Base-by-base conservation (phyloP, 2,329 filamentous ascomycete species). In the Phialophora verrucosa region DNA sequence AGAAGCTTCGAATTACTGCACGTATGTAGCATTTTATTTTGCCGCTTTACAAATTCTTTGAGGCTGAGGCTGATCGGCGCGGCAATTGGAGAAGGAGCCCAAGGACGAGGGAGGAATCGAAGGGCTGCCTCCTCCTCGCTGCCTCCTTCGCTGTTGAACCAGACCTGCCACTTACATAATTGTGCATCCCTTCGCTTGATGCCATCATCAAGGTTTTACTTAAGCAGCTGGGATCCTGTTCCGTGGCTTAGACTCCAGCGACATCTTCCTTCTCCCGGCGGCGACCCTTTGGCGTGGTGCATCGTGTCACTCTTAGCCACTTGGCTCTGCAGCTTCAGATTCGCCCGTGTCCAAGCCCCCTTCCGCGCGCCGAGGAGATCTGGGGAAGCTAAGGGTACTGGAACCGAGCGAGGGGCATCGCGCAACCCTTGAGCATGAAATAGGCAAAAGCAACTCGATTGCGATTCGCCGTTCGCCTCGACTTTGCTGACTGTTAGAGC, bases 81-180 rank as follows among this genome's bases (percentile, higher is more conserved):
- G 29, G 53, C 14, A 35, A 10, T 29, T 38, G 38, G 25, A 27
- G 31, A 31, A 6, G 4, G 47, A 25, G 47, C 47, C 6, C 20
- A 50, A 27, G 25, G 17, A 23, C 25, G 47, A 25, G 11, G 25
- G 25, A 29, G 38, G 14, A 44, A n/a, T 31, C 1, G 29, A 31
- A 11, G 32, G 32, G 8, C 32, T 35, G 32, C 32, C 32, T 11
- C 10, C 29, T 29, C 31, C 32, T 44, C 38, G 38, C 17, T 44
- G 38, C 7, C 38, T 2, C 17, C 38, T n/a, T 17, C 29, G 47
- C 47, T 25, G 7, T 10, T 10, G 49, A 12, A 20, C 20, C 12
- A 7, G 25, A 51, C 27, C 49, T 51, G 53, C 29, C 53, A 35
- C 53, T 55, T 32, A 55, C 53, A 55, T 55, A 55, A 55, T 55